Percentiles rank a stretch among this genome's conserved stretches.
Evolutionary conservation across 352 stramenopile species (phyloP).

Genomic region (Phytophthora pistaciae): DNA sequence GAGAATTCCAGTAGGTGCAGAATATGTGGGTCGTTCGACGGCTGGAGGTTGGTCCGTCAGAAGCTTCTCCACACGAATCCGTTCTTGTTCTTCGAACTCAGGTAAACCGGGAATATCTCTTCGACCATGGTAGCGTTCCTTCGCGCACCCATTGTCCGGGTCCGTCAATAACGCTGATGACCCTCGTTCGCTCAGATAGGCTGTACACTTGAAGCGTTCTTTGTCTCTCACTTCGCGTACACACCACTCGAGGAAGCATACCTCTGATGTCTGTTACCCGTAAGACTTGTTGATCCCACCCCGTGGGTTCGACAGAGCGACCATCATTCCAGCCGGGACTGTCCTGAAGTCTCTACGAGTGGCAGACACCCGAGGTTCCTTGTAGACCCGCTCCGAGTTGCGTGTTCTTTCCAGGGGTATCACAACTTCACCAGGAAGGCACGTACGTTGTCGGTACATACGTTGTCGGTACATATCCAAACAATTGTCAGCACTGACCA

Average conservation of each 20-base stretch:
- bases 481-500: background rate
- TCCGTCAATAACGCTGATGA: background rate
- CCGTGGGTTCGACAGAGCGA: background rate
- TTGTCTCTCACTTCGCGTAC: background rate
- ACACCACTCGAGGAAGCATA: background rate
- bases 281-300: background rate
- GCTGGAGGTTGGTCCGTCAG: no score
- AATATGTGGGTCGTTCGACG: no score
- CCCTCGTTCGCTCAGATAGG: background rate
- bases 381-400: background rate
- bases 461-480: background rate
- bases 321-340: background rate
- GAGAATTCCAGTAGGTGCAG: no score
- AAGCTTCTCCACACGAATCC: no score
- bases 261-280: background rate
- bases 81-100: no score
- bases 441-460: no score
- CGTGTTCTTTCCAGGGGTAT: background rate
- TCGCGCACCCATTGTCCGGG: background rate
- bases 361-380: no score
- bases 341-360: background rate
- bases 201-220: background rate
- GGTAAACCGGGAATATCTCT: background rate
- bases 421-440: background rate
- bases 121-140: background rate